Conservation (phyloP, 108 stramenopile species). For the Nitzschia sp. region DNA sequence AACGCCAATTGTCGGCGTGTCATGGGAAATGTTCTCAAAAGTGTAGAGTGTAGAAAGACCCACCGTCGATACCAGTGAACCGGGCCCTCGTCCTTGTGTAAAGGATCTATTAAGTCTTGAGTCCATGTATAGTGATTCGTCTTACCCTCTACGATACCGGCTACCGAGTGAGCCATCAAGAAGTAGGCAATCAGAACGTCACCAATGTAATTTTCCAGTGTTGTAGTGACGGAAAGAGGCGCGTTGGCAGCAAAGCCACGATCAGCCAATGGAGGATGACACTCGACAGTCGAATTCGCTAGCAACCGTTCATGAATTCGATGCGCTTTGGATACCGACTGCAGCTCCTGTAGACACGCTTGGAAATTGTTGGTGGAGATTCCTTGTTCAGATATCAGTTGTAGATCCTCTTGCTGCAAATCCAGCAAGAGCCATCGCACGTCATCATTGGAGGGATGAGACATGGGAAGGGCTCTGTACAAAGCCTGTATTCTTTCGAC, state of each 20-base stretch:
- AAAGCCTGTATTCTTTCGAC: constrained; percentile 26
- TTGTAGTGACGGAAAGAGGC: not conserved
- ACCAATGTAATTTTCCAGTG: constrained; percentile 39
- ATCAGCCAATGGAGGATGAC: constrained; percentile 4
- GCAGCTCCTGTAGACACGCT: not conserved
- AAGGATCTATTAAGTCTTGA: not conserved
- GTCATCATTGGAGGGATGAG: constrained; percentile 26
- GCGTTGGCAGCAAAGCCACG: not conserved
- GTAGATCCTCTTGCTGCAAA: constrained; percentile 7
- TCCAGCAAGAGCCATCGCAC: constrained; percentile 14
- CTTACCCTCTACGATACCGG: constrained; percentile 35
- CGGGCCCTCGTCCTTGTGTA: not conserved
- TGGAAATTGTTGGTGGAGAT: not conserved
- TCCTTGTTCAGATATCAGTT: not conserved
- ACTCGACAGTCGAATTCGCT: not conserved
- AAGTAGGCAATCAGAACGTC: constrained; percentile 38
- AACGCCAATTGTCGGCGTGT: constrained; percentile 1
- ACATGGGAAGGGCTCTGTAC: constrained; percentile 12
- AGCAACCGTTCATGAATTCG: constrained; percentile 16
- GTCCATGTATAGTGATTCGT: constrained; percentile 7
- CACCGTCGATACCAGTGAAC: constrained; percentile 31
- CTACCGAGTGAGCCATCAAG: constrained; percentile 31
- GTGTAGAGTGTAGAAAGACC: constrained; percentile 36
- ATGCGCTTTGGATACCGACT: constrained; percentile 16
- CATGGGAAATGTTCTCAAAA: constrained; percentile 28